Percentiles rank a stretch among this genome's conserved stretches.
These are phyloP conservation scores for Nitzschia sp. DNA, from an alignment of 108 stramenopile species.

Conservation along the genomic window DNA sequence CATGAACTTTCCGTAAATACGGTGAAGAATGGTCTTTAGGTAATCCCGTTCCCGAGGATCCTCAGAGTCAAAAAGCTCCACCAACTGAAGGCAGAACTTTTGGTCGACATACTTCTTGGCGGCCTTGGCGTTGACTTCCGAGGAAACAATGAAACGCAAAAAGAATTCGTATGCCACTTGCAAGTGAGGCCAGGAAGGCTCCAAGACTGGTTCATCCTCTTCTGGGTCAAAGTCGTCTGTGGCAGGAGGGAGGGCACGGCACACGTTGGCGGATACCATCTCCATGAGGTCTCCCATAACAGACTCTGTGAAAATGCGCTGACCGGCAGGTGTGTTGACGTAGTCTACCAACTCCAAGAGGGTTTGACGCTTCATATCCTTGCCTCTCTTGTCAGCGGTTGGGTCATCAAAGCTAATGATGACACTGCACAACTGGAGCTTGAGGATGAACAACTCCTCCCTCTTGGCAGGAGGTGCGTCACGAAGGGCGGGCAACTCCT, in stretches of 20 bases:
- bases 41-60: constrained; percentile 99
- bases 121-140: constrained; percentile 97
- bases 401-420: constrained; percentile 89
- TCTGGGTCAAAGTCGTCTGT: constrained; percentile 99
- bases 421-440: constrained; percentile 82
- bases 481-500: constrained; percentile 76
- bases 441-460: constrained; percentile 84
- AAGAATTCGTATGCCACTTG: constrained; percentile 99
- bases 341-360: constrained; percentile 97
- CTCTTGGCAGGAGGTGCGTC: constrained; percentile 83
- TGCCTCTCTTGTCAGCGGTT: constrained; percentile 77
- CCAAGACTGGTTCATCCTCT: constrained; percentile 98
- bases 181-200: constrained; percentile 98
- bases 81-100: constrained; percentile 92
- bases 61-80: constrained; percentile 97
- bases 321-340: constrained; percentile 96
- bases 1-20: constrained; percentile 99
- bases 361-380: constrained; percentile 97
- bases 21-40: constrained; percentile 97
- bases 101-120: constrained; percentile 97
- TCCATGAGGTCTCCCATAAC: constrained; percentile 89
- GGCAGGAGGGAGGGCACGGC: constrained; percentile 94
- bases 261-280: constrained; percentile 94
- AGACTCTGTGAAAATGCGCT: constrained; percentile 97
- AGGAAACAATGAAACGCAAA: constrained; percentile 93